A percentile compares a stretch with the other conserved stretches of the same genome.
These are phyloP conservation scores for Myriosclerotinia duriaeana DNA, from an alignment of 2,329 filamentous ascomycete genomes.

Conservation along the genomic window DNA sequence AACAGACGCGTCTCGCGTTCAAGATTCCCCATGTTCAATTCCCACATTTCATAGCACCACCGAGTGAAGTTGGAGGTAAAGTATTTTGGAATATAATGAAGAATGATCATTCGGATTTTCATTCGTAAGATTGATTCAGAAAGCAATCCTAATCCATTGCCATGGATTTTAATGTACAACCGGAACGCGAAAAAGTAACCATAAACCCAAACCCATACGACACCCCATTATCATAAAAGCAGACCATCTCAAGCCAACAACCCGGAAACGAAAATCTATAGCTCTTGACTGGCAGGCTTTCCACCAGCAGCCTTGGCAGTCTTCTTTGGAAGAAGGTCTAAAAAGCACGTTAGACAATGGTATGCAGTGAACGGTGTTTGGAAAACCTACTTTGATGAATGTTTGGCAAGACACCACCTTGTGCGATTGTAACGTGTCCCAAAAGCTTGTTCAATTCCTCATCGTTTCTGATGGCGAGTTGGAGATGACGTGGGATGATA, in stretches of 20 bases:
- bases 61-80: not conserved
- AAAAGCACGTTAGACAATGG: slow-evolving; percentile 33
- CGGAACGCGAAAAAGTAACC: slow-evolving; percentile 62
- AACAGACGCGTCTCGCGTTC: slow-evolving; percentile 3
- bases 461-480: slow-evolving; percentile 98
- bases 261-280: slow-evolving; percentile 66
- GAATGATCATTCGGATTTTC: slow-evolving; percentile 34
- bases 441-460: slow-evolving; percentile 99
- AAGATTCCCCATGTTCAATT: not conserved
- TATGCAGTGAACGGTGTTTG: not conserved
- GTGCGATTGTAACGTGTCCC: slow-evolving; percentile 93
- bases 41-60: slow-evolving; percentile 4
- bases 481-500: slow-evolving; percentile 98
- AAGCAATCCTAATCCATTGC: slow-evolving; percentile 45
- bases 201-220: slow-evolving; percentile 72
- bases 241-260: slow-evolving; percentile 55
- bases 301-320: slow-evolving; percentile 74
- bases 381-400: slow-evolving; percentile 85
- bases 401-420: slow-evolving; percentile 95
- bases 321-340: slow-evolving; percentile 99
- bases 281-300: slow-evolving; percentile 91
- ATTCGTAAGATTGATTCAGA: slow-evolving; percentile 41
- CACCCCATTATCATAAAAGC: slow-evolving; percentile 70
- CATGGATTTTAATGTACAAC: slow-evolving; percentile 73
- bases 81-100: slow-evolving; percentile 13